Evolutionary conservation across 768 basidiomycete species (phyloP).

Genomic region (Mycena polygramma): DNA sequence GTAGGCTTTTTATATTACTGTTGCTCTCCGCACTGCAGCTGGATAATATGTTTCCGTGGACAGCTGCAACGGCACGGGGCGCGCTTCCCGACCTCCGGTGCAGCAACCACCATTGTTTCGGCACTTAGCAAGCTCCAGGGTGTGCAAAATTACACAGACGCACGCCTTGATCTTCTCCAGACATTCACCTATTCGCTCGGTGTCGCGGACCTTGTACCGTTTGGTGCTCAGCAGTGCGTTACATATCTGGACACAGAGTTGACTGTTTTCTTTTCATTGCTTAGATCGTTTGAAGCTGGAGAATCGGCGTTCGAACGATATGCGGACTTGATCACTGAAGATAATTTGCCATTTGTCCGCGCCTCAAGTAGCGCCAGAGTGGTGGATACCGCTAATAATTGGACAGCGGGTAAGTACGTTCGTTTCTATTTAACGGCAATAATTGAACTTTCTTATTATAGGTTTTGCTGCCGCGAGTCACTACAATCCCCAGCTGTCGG

Average conservation of each 20-base stretch:
- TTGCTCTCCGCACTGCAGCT: too few species aligned
- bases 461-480: conserved; percentile 71
- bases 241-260: background rate
- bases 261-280: background rate
- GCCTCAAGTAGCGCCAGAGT: conserved; percentile 69
- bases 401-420: conserved; percentile 66
- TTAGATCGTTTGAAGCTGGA: conserved; percentile 54
- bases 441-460: conserved; percentile 39
- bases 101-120: conserved; percentile 55
- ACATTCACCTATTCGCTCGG: conserved; percentile 73
- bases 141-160: conserved; percentile 58
- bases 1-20: conserved; percentile 44
- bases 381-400: conserved; percentile 75
- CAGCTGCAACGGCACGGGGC: conserved; percentile 88
- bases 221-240: conserved; percentile 75
- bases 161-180: conserved; percentile 65
- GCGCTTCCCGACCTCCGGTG: conserved; percentile 75
- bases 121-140: conserved; percentile 68
- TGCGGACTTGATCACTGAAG: conserved; percentile 47
- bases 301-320: conserved; percentile 59
- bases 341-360: conserved; percentile 61
- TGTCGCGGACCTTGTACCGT: conserved; percentile 67
- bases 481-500: conserved; percentile 63
- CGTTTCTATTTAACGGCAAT: background rate
- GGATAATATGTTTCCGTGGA: background rate